These are phyloP conservation scores for Aureobasidium mangrovei DNA, from an alignment of 2,329 filamentous ascomycete genomes.

Conservation along the genomic window DNA sequence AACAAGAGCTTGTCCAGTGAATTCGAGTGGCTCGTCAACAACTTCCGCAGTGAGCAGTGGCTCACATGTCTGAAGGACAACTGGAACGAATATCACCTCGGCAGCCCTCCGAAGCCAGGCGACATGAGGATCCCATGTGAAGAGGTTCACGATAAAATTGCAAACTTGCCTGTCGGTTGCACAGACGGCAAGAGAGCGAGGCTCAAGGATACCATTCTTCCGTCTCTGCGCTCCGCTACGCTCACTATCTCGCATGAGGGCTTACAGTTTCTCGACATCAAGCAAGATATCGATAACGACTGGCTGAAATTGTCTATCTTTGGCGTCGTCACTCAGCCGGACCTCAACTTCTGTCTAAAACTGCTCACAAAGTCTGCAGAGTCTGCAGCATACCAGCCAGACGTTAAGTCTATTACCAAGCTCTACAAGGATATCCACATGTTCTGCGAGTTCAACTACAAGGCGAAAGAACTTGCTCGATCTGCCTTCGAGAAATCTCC, in stretches of 20 bases:
- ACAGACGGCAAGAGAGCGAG: neutral
- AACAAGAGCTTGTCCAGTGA: neutral
- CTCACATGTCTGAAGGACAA: neutral
- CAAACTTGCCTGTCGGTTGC: neutral
- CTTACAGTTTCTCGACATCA: constrained; percentile 3
- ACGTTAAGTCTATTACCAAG: neutral
- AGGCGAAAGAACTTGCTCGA: neutral
- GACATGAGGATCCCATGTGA: neutral
- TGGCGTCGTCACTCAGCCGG: neutral
- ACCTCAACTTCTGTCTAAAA: neutral
- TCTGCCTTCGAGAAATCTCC: neutral
- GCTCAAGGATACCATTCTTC: constrained; percentile 9
- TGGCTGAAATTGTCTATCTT: neutral
- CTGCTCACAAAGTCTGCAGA: neutral
- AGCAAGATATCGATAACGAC: neutral
- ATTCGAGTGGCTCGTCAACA: neutral
- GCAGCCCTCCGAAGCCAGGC: neutral
- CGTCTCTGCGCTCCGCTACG: neutral
- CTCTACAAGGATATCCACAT: neutral
- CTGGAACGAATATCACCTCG: neutral
- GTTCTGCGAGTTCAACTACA: neutral
- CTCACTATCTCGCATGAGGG: neutral
- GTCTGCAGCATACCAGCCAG: neutral
- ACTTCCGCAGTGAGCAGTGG: neutral
- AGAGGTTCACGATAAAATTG: neutral